Evolutionary conservation across 129 eudicot genomes (phyloP), one percentile per base, ranked within the genome.

Genomic region (Flaveria trinervia): DNA sequence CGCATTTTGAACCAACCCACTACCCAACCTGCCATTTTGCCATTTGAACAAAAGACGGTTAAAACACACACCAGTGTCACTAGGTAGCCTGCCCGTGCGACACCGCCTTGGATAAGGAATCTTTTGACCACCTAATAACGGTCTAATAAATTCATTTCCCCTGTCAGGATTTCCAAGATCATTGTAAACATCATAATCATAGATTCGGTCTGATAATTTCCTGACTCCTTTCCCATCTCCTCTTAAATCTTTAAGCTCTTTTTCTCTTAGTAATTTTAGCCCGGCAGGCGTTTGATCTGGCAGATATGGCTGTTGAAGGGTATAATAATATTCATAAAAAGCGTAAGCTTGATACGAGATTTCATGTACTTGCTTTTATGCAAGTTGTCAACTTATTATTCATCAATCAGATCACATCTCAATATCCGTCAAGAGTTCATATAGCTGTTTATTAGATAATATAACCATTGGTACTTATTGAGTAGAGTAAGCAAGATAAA

Each of bases 161-260:
- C 81, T 89, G 66, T 94, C 98, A 0, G 98, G 97, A 59, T 89
- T 94, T 25, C 98, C 98, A 44, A 94, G 78, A 79, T 94, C 97
- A 68, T 94, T 94, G 72, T 94, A 94, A 72, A 83, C 82, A 73
- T 87, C 98, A 73, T 69, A 94, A 60, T 91, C 97, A 57, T 89
- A 94, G 2, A 89, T 65, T 57, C 96, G 83, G 78, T 94, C 98
- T 9, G 90, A 89, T 46, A 91, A 77, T 54, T 91, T 91, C 48
- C 98, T 84, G n/a, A 85, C 85, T 6, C 96, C 98, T 79, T 81
- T 77, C 57, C 96, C 98, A 74, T 94, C 96, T 41, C 98, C 98
- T 62, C 97, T 82, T 28, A 91, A 75, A 68, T 84, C 90, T 77
- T 77, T 84, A 10, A 94, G 89, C 74, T 94, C 98, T 74, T 71